Base-by-base conservation (phyloP, 2,329 filamentous ascomycete genomes). In the Hymenoscyphus scutula region DNA sequence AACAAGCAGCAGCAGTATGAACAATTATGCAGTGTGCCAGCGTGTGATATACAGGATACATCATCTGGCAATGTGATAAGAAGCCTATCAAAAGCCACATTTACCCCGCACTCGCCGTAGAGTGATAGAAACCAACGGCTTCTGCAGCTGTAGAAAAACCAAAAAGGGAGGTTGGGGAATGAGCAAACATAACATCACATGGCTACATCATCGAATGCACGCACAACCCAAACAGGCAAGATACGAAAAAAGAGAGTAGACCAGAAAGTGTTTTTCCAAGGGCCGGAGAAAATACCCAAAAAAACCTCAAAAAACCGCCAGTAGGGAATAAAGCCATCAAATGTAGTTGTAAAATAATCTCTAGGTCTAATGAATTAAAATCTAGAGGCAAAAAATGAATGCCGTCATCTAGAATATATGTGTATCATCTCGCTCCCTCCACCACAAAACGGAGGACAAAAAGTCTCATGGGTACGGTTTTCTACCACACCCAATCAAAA, bases 401-500 rank as follows among this genome's bases (percentile, higher is more conserved):
- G 23, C 19, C 8, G 41, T 34, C 11, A 48, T 48, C 41, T 48
- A 48, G 41, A 48, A 48, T 48, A 25, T 23, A 48, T 45, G 38
- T 48, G 19, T 25, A 23, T 11, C 8, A 48, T 48, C 41, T 23
- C 41, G 10, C 41, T 48, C 41, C 8, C n/a, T 23, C 7, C 19
- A 8, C n/a, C 6, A 25, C 3, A n/a, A 41, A 45, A 23, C 15
- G 41, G 23, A 19, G 41, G 5, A 11, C 23, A 48, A 48, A 2
- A 25, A 23, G 5, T 6, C 5, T 1, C 23, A n/a, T 23, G 41
- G 41, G 10, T 23, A 23, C 19, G 41, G 41, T 23, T 48, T 48
- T 48, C 41, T 48, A 48, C 41, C 41, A 48, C 19, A 48, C n/a
- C 41, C n/a, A 45, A 25, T 48, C n/a, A 48, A 48, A 10, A n/a